These are phyloP conservation scores for Daphne laureola DNA, from an alignment of 441 rosid species.

Conservation along the genomic window DNA sequence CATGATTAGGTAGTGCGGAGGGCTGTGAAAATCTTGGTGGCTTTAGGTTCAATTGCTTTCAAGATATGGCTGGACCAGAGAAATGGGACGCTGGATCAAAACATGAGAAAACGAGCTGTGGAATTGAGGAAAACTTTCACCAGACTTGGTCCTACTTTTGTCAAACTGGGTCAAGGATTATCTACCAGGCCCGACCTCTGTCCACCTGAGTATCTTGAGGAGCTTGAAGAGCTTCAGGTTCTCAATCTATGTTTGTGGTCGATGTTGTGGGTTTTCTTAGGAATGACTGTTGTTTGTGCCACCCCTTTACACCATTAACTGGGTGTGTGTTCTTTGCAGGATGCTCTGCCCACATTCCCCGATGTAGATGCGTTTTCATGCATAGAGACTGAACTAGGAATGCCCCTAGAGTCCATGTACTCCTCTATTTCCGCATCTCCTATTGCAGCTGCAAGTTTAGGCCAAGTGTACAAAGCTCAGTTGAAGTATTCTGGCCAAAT, in stretches of 20 bases:
- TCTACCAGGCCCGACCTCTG: constrained; percentile 94
- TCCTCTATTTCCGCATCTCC: constrained; percentile 72
- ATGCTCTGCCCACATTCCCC: constrained; percentile 88
- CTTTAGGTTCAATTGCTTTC: constrained; percentile 56
- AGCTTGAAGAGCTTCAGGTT: constrained; percentile 93
- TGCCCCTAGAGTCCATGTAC: constrained; percentile 62
- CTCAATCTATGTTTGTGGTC: neutral
- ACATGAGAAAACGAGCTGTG: constrained; percentile 59
- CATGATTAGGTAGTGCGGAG: constrained; percentile 50
- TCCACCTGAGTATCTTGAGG: constrained; percentile 88
- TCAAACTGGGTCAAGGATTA: constrained; percentile 89
- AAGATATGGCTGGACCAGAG: constrained; percentile 60
- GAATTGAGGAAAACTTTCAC: constrained; percentile 67
- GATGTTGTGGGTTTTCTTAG: neutral
- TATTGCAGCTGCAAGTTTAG: constrained; percentile 90
- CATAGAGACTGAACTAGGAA: constrained; percentile 80
- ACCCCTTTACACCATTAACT: neutral
- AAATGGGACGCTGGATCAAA: constrained; percentile 46
- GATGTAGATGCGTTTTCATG: constrained; percentile 83
- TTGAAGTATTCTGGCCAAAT: constrained; percentile 57
- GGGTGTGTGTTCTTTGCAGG: constrained; percentile 33
- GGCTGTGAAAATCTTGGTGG: constrained; percentile 60
- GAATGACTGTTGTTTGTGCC: neutral
- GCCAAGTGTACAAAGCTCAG: constrained; percentile 94
- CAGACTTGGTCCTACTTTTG: constrained; percentile 86